Percentiles rank a stretch among this genome's conserved stretches.
Evolutionary conservation across 108 stramenopile species (phyloP).

Genomic region (Phaeodactylum tricornutum): DNA sequence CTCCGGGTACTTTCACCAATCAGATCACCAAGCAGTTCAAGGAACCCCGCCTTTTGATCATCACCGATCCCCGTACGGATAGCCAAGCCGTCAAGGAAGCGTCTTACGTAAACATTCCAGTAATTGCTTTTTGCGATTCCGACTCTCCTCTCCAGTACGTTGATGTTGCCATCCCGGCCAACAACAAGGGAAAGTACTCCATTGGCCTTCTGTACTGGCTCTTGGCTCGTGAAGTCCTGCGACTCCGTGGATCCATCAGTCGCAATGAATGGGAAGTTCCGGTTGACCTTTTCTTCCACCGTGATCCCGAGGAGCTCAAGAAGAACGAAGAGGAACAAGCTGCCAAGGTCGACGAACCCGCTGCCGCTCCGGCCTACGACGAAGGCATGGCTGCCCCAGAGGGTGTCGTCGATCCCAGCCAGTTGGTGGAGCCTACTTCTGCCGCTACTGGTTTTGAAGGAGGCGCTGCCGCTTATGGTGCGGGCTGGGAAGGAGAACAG

Average conservation of each 20-base stretch:
- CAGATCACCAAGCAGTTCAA: constrained; percentile 99
- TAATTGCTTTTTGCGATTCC: constrained; percentile 98
- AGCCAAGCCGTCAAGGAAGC: constrained; percentile 94
- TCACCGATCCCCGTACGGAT: constrained; percentile 99
- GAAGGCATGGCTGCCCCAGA: constrained; percentile 15
- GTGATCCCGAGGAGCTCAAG: constrained; percentile 99
- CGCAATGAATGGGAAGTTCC: constrained; percentile 93
- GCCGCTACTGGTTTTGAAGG: constrained; percentile 26
- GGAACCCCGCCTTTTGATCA: constrained; percentile 97
- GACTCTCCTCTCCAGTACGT: constrained; percentile 98
- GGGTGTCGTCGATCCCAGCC: constrained; percentile 16
- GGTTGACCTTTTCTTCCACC: constrained; percentile 99
- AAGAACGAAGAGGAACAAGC: constrained; percentile 93
- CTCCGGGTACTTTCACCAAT: constrained; percentile 99
- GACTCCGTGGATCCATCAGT: constrained; percentile 93
- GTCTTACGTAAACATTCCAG: constrained; percentile 97
- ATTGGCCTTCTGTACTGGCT: constrained; percentile 99
- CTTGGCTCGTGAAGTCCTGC: constrained; percentile 95
- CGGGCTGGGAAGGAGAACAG: constrained; percentile 36
- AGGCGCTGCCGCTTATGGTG: constrained; percentile 22
- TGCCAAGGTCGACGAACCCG: constrained; percentile 75
- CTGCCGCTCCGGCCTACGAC: constrained; percentile 43
- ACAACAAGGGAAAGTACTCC: constrained; percentile 99
- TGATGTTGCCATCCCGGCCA: constrained; percentile 99
- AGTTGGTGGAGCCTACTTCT: constrained; percentile 26